These are phyloP conservation scores for Gymnopus androsaceus DNA, from an alignment of 1,284 basidiomycete species.

Conservation along the genomic window DNA sequence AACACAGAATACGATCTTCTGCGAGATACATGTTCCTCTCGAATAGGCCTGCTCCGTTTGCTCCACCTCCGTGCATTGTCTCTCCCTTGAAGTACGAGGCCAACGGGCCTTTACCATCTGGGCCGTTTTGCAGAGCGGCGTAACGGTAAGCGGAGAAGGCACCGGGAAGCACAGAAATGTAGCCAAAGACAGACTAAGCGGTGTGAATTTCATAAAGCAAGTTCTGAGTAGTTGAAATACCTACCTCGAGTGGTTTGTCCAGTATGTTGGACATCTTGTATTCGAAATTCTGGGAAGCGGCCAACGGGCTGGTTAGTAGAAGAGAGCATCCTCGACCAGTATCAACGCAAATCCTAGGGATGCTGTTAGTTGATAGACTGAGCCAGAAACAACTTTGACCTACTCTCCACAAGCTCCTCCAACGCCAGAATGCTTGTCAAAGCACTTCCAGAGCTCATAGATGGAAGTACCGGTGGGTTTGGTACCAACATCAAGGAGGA, in stretches of 20 bases:
- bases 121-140: constrained; percentile 79
- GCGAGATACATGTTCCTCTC: constrained; percentile 92
- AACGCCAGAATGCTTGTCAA: constrained; percentile 87
- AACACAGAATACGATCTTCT: constrained; percentile 94
- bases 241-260: constrained; percentile 87
- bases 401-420: constrained; percentile 95
- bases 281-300: constrained; percentile 91
- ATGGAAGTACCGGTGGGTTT: constrained; percentile 93
- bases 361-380: neutral
- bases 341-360: constrained; percentile 78
- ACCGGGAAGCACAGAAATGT: constrained; percentile 88
- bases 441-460: constrained; percentile 96
- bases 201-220: constrained; percentile 2
- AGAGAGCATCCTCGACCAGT: constrained; percentile 78
- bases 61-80: constrained; percentile 73
- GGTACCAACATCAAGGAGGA: constrained; percentile 91
- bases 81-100: constrained; percentile 92
- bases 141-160: constrained; percentile 94
- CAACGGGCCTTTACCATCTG: constrained; percentile 85
- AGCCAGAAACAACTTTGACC: constrained; percentile 29
- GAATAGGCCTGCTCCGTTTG: constrained; percentile 68
- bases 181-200: constrained; percentile 77
- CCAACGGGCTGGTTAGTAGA: constrained; percentile 83
- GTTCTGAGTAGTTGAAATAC: constrained; percentile 16
- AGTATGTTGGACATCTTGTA: constrained; percentile 93